Evolutionary conservation across 495 filamentous ascomycete species (phyloP), one percentile per base, ranked within the genome.

Genomic region (Penicillium ochrochloron): DNA sequence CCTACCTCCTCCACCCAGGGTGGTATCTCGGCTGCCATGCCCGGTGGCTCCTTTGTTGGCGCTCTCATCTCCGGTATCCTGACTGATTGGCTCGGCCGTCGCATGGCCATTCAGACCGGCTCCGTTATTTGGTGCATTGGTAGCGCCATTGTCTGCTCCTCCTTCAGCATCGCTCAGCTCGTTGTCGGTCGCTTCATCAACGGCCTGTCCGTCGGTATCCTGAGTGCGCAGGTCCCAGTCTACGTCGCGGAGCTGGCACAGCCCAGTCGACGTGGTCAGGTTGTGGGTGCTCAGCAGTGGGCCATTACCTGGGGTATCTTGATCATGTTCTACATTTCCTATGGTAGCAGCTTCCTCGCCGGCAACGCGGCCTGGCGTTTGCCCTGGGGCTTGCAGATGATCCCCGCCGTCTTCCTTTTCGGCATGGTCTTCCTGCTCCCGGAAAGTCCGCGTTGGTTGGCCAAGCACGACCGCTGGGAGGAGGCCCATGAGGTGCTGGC

Each of bases 261-360:
- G 5, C 90, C 89, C 21, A 81, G 81, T 50, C 87, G 87, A 75
- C 85, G 90, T 67, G 90, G 90, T n/a, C 82, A 88, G 23, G 81
- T 93, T 14, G 86, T 91, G 9, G 87, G 88, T 50, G 82, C 85
- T 57, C 87, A 92, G 59, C 89, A 91, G 74, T 90, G 89, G 89
- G 85, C 89, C 41, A 91, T 92, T 63, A 91, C 88, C 58, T 90
- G 88, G 87, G 90, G 90, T 68, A 92, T 92, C 58, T 60, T 92
- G 53, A 91, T 92, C 69, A 92, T 92, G 90, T 92, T 88, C 78
- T 80, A 76, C 39, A 61, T 73, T 44, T 73, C 71, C 12, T 73
- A 73, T 15, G 71, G 71, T 1, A 68, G 82, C 74, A 86, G 92
- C 66, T 90, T 84, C 68, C 89, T 90, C 34, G 87, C 87, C 7